These are phyloP conservation scores for Globisporangium sylvaticum DNA, from an alignment of 352 stramenopile species.

Conservation along the genomic window DNA sequence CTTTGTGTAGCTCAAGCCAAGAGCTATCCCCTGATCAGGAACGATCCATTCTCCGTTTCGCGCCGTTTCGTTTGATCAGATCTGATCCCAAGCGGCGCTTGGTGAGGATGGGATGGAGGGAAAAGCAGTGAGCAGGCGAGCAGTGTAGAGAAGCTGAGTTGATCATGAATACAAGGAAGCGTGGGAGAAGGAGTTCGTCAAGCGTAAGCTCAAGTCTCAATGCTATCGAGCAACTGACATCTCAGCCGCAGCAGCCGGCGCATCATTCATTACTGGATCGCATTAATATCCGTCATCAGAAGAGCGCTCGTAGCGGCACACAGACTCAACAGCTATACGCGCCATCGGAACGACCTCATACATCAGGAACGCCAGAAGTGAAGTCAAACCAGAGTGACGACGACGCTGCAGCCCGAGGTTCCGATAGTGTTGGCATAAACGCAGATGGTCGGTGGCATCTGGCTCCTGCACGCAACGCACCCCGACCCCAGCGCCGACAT, in stretches of 20 bases:
- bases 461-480: not conserved
- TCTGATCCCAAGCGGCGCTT: slow-evolving; percentile 1
- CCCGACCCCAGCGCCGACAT: not conserved
- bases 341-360: not conserved
- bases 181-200: not conserved
- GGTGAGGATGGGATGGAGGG: too few relatives aligned
- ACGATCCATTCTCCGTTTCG: too few relatives aligned
- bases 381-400: slow-evolving; percentile 4
- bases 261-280: slow-evolving; percentile 2
- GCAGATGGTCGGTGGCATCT: not conserved
- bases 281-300: not conserved
- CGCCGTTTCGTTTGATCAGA: not conserved
- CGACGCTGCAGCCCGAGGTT: not conserved
- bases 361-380: not conserved
- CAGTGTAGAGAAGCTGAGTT: not conserved
- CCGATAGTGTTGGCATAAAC: too few relatives aligned
- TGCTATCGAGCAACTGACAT: not conserved
- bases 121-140: too few relatives aligned
- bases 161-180: slow-evolving; percentile 5
- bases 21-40: too few relatives aligned
- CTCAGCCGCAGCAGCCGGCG: not conserved
- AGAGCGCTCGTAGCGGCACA: not conserved
- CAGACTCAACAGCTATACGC: slow-evolving; percentile 2
- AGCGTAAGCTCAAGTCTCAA: not conserved
- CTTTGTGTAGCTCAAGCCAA: slow-evolving; percentile 34